Conservation (phyloP, 2,329 filamentous ascomycete species). For the Aspergillus fumigatus region DNA sequence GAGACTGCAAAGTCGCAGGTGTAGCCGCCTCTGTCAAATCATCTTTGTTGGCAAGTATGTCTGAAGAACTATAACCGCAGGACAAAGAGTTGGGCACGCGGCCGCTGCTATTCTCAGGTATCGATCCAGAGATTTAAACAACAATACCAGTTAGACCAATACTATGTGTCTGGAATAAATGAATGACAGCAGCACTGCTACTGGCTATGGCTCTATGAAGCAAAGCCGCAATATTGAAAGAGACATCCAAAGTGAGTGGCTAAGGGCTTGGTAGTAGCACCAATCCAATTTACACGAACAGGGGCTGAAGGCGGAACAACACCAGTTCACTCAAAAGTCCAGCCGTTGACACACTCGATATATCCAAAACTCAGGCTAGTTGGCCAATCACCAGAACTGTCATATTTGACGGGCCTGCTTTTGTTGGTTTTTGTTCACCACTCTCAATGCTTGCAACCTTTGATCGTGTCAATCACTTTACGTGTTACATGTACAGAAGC, state of each 20-base stretch:
- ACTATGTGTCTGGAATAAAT: not conserved
- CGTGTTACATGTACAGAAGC: not conserved
- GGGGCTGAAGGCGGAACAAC: not conserved
- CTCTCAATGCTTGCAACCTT: not conserved
- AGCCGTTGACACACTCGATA: not conserved
- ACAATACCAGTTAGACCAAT: not conserved
- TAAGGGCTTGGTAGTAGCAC: not conserved
- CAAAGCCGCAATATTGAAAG: not conserved
- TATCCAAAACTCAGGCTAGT: not conserved
- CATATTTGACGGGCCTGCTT: not conserved
- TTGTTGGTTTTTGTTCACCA: not conserved
- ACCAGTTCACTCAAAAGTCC: not conserved
- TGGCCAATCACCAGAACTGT: not conserved
- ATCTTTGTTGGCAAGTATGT: not conserved
- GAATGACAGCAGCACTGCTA: not conserved
- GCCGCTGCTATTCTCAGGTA: not conserved
- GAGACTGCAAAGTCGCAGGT: not conserved
- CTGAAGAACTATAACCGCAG: not conserved
- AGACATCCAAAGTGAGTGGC: not conserved
- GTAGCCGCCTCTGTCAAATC: not conserved
- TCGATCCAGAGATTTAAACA: not conserved
- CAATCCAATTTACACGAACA: not conserved
- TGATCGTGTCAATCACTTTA: not conserved
- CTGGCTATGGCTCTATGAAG: not conserved
- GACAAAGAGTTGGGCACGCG: not conserved